A percentile compares a stretch with the other conserved stretches of the same genome.
Evolutionary conservation across 352 stramenopile species (phyloP).

Genomic region (Plasmopara halstedii): DNA sequence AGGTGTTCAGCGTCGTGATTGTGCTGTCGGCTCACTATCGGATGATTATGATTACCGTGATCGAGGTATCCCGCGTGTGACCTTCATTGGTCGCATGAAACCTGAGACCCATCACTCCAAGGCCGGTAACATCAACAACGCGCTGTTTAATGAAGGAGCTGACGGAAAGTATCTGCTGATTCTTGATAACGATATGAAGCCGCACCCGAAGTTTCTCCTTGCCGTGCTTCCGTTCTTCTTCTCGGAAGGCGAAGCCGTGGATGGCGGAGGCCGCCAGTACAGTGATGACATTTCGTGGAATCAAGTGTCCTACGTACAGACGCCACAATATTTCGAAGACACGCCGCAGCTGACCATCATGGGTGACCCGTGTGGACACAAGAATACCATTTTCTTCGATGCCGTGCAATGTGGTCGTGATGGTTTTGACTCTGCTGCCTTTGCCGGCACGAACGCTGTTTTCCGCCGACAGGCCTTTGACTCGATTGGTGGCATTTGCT

Average conservation of each 20-base stretch:
- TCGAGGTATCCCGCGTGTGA: constrained; percentile 77
- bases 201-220: constrained; percentile 82
- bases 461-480: constrained; percentile 87
- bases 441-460: constrained; percentile 84
- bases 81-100: constrained; percentile 85
- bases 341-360: constrained; percentile 77
- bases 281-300: constrained; percentile 87
- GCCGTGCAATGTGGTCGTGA: constrained; percentile 82
- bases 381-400: constrained; percentile 90
- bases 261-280: constrained; percentile 78
- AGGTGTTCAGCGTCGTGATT: constrained; percentile 77
- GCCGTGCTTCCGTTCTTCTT: constrained; percentile 87
- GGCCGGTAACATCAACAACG: constrained; percentile 90
- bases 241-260: constrained; percentile 79
- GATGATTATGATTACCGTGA: constrained; percentile 90
- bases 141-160: constrained; percentile 84
- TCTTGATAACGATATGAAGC: constrained; percentile 91
- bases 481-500: constrained; percentile 85
- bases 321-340: constrained; percentile 87
- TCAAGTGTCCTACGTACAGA: constrained; percentile 86
- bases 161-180: constrained; percentile 87
- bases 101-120: constrained; percentile 86
- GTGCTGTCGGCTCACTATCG: constrained; percentile 75
- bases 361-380: constrained; percentile 83
- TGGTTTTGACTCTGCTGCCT: constrained; percentile 82